Evolutionary conservation across 129 eudicot species (phyloP).

Genomic region (Silybum marianum): DNA sequence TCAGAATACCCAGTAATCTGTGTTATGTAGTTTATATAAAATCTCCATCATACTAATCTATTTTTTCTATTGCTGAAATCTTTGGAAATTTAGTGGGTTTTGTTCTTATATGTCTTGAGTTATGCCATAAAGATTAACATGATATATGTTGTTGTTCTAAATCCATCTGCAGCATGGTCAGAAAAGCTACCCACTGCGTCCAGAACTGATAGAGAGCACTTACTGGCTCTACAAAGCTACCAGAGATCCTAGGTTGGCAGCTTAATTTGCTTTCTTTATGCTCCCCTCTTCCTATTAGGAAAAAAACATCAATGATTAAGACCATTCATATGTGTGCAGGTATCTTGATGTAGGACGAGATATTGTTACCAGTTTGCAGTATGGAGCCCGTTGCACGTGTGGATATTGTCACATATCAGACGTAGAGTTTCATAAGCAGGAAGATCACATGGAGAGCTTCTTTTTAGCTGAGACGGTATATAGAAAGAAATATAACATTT

Average conservation of each 20-base stretch:
- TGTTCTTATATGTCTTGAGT: background rate
- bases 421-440: constrained; percentile 89
- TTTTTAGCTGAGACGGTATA: constrained; percentile 97
- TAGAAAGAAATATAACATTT: background rate
- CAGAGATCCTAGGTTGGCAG: constrained; percentile 81
- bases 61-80: background rate
- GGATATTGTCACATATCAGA: constrained; percentile 98
- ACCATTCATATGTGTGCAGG: constrained; percentile 35
- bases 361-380: constrained; percentile 84
- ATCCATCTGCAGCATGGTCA: constrained; percentile 75
- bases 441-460: constrained; percentile 99
- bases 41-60: background rate
- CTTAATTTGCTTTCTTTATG: constrained; percentile 5
- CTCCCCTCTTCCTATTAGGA: background rate
- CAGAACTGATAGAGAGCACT: constrained; percentile 95
- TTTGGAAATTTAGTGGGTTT: background rate
- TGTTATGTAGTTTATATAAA: no score
- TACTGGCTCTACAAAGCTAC: constrained; percentile 99
- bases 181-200: constrained; percentile 94
- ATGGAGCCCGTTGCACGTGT: constrained; percentile 92
- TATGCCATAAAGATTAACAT: background rate
- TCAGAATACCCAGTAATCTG: no score
- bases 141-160: background rate
- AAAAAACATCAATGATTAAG: background rate
- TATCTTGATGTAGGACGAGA: constrained; percentile 97